Evolutionary conservation across 495 filamentous ascomycete species (phyloP).

Genomic region (Aspergillus bertholletiae): DNA sequence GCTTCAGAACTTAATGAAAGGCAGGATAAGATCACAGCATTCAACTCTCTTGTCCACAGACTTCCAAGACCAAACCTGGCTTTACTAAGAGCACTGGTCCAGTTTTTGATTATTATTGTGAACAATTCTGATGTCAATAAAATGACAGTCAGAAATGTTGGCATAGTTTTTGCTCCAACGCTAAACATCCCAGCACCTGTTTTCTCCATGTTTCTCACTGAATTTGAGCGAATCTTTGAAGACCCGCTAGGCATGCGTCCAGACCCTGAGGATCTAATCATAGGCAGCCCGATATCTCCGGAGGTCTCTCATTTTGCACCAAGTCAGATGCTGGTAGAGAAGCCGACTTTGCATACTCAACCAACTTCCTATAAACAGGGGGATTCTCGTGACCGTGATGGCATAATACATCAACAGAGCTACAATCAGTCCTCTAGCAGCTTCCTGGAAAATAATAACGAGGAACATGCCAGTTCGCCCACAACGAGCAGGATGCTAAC

Average conservation of each 20-base stretch:
- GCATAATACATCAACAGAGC: conserved; percentile 39
- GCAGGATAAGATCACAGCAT: conserved; percentile 73
- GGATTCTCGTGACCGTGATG: conserved; percentile 19
- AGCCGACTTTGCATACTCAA: conserved; percentile 63
- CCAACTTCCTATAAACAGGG: conserved; percentile 46
- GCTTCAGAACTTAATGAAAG: conserved; percentile 60
- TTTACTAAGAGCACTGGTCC: conserved; percentile 75
- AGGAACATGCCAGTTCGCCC: conserved; percentile 20
- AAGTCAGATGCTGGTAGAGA: conserved; percentile 66
- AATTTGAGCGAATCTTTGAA: conserved; percentile 83
- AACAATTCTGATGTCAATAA: conserved; percentile 90
- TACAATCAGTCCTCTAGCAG: conserved; percentile 42
- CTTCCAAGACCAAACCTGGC: conserved; percentile 77
- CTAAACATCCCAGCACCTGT: conserved; percentile 95
- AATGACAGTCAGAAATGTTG: conserved; percentile 96
- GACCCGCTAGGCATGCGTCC: conserved; percentile 32
- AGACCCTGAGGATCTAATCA: conserved; percentile 37
- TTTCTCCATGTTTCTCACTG: conserved; percentile 88
- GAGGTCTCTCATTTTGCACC: conserved; percentile 65
- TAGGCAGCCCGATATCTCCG: conserved; percentile 43
- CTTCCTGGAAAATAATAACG: conserved; percentile 25
- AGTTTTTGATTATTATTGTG: conserved; percentile 84
- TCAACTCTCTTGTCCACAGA: conserved; percentile 78
- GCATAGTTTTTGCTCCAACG: conserved; percentile 98
- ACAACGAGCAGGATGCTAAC: conserved; percentile 40